Percentiles rank a stretch among this genome's conserved stretches.
Conservation (phyloP, 192 early-diverging fungal genomes). For the Coemansia sp. region DNA sequence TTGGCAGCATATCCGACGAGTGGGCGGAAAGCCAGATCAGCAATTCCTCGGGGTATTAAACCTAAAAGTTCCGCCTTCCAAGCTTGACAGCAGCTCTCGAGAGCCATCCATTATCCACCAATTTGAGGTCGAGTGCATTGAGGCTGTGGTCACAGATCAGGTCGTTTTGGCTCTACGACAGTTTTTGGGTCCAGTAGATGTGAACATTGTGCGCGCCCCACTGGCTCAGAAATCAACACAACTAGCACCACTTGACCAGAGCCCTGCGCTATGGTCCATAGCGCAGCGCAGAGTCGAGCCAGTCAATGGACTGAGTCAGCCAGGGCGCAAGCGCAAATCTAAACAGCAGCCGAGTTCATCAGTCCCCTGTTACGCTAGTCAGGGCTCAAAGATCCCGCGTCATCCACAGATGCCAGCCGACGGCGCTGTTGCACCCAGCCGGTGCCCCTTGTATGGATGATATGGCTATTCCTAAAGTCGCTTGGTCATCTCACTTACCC, state of each 20-base stretch:
- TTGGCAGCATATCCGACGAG: not conserved
- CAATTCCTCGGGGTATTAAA: constrained; percentile 25
- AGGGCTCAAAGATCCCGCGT: not conserved
- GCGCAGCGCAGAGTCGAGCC: not conserved
- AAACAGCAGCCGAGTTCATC: not conserved
- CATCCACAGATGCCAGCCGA: not conserved
- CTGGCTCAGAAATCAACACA: not conserved
- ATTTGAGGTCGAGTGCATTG: constrained; percentile 19
- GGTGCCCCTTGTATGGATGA: not conserved
- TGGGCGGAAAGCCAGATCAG: not conserved
- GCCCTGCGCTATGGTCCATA: not conserved
- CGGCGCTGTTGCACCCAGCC: not conserved
- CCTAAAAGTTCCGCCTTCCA: constrained; percentile 7
- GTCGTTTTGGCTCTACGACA: not conserved
- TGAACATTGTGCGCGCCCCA: not conserved
- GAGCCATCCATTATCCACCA: constrained; percentile 4
- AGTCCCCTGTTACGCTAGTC: not conserved
- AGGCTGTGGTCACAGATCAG: constrained; percentile 4
- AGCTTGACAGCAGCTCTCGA: constrained; percentile 23
- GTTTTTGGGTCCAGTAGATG: not conserved
- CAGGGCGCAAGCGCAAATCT: not conserved
- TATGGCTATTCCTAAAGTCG: constrained; percentile 5
- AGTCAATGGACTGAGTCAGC: not conserved
- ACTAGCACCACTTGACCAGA: not conserved
- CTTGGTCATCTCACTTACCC: not conserved